Conservation (phyloP, 352 stramenopile species). For the Chrysophaeum taylorii region DNA sequence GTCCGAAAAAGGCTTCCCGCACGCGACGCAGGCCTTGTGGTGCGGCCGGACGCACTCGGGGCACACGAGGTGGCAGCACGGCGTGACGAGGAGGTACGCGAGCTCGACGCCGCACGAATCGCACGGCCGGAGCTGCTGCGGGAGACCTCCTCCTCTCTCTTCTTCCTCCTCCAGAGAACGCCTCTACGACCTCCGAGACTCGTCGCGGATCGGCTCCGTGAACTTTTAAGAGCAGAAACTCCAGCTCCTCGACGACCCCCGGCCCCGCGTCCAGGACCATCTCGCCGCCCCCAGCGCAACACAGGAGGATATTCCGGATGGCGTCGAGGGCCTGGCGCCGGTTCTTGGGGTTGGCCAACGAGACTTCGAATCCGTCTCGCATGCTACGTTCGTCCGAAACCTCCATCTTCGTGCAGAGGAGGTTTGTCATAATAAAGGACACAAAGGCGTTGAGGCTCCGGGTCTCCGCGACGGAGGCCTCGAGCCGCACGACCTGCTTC, state of each 20-base stretch:
- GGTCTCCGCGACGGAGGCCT: slow-evolving; percentile 41
- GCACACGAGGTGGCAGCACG: slow-evolving; percentile 78
- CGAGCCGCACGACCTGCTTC: slow-evolving; percentile 29
- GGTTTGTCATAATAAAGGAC: slow-evolving; percentile 41
- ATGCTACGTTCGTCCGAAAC: slow-evolving; percentile 34
- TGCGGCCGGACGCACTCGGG: slow-evolving; percentile 68
- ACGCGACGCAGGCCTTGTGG: slow-evolving; percentile 35
- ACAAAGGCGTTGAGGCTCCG: slow-evolving; percentile 53
- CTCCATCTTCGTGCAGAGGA: slow-evolving; percentile 48
- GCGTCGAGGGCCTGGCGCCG: slow-evolving; percentile 38
- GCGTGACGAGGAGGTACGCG: slow-evolving; percentile 73
- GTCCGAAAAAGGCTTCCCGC: slow-evolving; percentile 32
- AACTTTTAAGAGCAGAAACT: slow-evolving; percentile 4
- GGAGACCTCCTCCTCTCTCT: slow-evolving; percentile 41
- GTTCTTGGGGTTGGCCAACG: slow-evolving; percentile 49
- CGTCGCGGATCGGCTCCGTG: neutral
- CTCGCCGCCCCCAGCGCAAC: slow-evolving; percentile 42
- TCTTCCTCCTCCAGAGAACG: no score
- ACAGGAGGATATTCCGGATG: slow-evolving; percentile 50
- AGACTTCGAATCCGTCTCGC: slow-evolving; percentile 43
- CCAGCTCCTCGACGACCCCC: slow-evolving; percentile 3
- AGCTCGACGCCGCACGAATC: slow-evolving; percentile 63
- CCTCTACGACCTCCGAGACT: no score
- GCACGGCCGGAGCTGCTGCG: slow-evolving; percentile 48
- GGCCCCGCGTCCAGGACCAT: slow-evolving; percentile 32